Conservation (phyloP, 1,284 basidiomycete species). For the Fomitiporia mediterranea region DNA sequence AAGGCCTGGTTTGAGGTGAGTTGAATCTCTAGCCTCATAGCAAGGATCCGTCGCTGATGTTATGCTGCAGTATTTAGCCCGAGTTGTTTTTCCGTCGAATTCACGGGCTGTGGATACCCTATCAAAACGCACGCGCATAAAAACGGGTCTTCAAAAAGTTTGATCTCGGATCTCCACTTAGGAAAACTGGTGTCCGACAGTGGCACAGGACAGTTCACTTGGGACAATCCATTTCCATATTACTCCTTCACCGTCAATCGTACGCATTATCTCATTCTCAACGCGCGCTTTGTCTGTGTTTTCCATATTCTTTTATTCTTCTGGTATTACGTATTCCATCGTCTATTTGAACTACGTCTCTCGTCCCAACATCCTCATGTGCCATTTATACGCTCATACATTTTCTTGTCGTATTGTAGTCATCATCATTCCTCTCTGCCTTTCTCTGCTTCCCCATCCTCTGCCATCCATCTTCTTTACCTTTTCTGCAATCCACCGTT, state of each 20-base stretch:
- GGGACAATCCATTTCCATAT: not conserved
- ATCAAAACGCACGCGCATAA: not conserved
- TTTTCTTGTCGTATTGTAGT: constrained; percentile 13
- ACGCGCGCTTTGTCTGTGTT: not conserved
- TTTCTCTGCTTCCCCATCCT: not conserved
- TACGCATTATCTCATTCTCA: not conserved
- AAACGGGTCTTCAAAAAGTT: no score
- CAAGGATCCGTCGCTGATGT: not conserved
- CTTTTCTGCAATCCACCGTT: not conserved
- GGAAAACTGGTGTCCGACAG: not conserved
- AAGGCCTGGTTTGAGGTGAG: not conserved
- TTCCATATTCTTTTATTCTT: not conserved
- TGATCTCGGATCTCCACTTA: not conserved
- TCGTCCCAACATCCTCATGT: constrained; percentile 11
- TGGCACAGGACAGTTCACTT: not conserved
- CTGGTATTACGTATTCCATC: not conserved
- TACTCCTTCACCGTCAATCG: not conserved
- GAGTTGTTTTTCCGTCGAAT: not conserved
- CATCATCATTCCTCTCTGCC: constrained; percentile 4
- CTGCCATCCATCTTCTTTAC: not conserved
- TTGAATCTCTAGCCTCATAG: not conserved
- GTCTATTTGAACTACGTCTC: constrained; percentile 7
- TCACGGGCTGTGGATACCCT: not conserved
- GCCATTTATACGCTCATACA: not conserved
- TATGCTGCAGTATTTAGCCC: not conserved